Evolutionary conservation across 108 stramenopile genomes (phyloP).

Genomic region (Cafeteria roenbergensis): DNA sequence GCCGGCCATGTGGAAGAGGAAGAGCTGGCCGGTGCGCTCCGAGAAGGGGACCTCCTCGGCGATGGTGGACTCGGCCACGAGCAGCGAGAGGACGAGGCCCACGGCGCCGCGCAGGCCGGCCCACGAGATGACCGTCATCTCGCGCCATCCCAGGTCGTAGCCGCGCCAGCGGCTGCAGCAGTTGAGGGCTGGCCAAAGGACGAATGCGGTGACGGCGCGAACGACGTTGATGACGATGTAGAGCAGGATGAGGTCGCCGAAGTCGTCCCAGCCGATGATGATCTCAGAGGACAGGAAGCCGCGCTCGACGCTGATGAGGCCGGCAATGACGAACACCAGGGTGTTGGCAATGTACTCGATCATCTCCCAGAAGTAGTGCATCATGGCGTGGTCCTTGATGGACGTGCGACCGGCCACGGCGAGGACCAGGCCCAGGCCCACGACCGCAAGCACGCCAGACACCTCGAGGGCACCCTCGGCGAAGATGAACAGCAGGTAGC

Average conservation of each 20-base stretch:
- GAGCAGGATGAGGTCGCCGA: slow-evolving; percentile 14
- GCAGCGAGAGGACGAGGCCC: slow-evolving; percentile 44
- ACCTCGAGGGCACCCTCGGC: slow-evolving; percentile 12
- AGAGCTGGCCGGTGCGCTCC: no score
- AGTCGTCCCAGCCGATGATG: slow-evolving; percentile 12
- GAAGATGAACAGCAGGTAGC: slow-evolving; percentile 20
- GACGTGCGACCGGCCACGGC: neutral
- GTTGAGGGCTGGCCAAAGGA: slow-evolving; percentile 21
- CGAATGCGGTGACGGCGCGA: slow-evolving; percentile 18
- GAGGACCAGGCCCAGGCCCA: slow-evolving; percentile 17
- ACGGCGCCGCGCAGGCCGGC: slow-evolving; percentile 46
- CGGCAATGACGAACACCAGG: slow-evolving; percentile 19
- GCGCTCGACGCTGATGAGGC: slow-evolving; percentile 8
- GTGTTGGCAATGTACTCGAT: slow-evolving; percentile 27
- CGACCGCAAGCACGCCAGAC: slow-evolving; percentile 25
- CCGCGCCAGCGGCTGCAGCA: no score
- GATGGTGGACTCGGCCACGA: slow-evolving; percentile 39
- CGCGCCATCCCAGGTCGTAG: slow-evolving; percentile 10
- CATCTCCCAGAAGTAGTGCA: slow-evolving; percentile 26
- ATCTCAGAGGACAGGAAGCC: neutral
- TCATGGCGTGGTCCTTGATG: slow-evolving; percentile 10
- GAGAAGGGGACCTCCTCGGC: no score
- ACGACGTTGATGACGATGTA: slow-evolving; percentile 33
- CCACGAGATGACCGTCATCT: slow-evolving; percentile 27
- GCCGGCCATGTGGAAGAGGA: slow-evolving; percentile 40